Evolutionary conservation across 306 rosid genomes (phyloP), one percentile per base, ranked within the genome.

Genomic region (Potentilla sterilis): DNA sequence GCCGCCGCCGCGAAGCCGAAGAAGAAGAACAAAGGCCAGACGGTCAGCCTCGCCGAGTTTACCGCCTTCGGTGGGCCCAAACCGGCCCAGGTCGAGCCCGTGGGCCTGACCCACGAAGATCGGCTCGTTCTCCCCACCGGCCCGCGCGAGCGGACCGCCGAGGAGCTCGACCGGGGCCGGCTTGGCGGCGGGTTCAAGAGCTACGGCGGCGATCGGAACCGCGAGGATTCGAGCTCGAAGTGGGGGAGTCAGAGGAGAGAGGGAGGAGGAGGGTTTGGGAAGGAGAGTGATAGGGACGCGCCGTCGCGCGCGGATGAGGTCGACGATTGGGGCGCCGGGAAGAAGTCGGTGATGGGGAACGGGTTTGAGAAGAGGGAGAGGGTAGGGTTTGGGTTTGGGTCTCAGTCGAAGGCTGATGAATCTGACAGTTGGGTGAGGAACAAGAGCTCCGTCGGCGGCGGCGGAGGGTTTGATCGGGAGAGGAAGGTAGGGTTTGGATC

Each of bases 281-380:
- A 80, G 43, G 81, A 57, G 38, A 59, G 81, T 16, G 80, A 73
- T 62, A 85, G 87, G 32, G 98, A 93, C n/a, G 86, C 74, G 12
- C 88, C 96, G 10, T 94, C 97, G 6, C 79, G 96, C 28, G 98
- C 98, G 3, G 98, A 94, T 28, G 98, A 92, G 84, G 85, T 64
- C 13, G 96, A 94, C 68, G 83, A 94, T 84, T 94, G 98, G 98
- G 95, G 84, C 4, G 86, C 95, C 4, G 86, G 67, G 8, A 94
- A 92, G 89, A 94, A 87, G 71, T 80, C 96, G 1, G 38, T 68
- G 22, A 22, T 49, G 19, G 93, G 88, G 7, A 84, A 85, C 38
- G 94, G 96, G 15, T 87, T 86, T 47, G 88, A 83, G 57, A 77
- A 82, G 84, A 81, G 81, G 57, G 97, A 91, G 66, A 82, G 90